Base-by-base conservation (phyloP, 2,329 filamentous ascomycete genomes). In the Pseudofabraea citricarpa region DNA sequence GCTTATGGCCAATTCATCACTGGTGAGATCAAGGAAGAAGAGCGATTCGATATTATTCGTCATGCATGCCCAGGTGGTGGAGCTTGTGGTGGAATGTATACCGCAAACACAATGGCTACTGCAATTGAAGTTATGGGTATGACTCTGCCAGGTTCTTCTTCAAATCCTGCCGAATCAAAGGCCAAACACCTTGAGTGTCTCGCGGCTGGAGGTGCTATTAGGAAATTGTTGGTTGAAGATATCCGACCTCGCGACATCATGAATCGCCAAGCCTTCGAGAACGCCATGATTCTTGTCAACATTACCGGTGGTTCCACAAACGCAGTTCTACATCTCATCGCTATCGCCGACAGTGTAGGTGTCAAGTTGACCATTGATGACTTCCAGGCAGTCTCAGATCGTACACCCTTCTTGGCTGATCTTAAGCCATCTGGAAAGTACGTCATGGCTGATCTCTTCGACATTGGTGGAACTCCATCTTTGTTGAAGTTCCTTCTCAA, bases 1-100 rank as follows among this genome's bases (percentile, higher is more conserved):
- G 86, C 91, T 5, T 97, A 97, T 62, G 93, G 93, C 20, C 88
- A 96, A 64, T 97, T 90, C 70, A 83, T 98, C 56, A 80, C 87
- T 10, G 91, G 91, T 33, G 81, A 95, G 60, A 95, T 97, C 66
- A 85, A 76, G 52, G 93, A 98, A 69, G 83, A 93, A 60, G 76
- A 91, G 69, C 84, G 93, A 41, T 95, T 90, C 65, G 93, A 97
- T 67, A 91, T 97, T 60, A 95, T 96, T 64, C 81, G 90, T 49
- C 75, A 97, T 62, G 90, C 93, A 33, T 96, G 90, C 65, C 87
- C 87, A 19, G 87, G 88, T 27, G 74, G 81, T 55, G 88, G 88
- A 55, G 88, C 88, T 10, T 94, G 88, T 58, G 88, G 88, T 63
- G 88, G 88, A 56, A 94, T 94, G 83, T 87, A 87, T 66, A 87